Evolutionary conservation across 257 asterid genomes (phyloP), one percentile per base, ranked within the genome.

Genomic region (Plectranthus barbatus): DNA sequence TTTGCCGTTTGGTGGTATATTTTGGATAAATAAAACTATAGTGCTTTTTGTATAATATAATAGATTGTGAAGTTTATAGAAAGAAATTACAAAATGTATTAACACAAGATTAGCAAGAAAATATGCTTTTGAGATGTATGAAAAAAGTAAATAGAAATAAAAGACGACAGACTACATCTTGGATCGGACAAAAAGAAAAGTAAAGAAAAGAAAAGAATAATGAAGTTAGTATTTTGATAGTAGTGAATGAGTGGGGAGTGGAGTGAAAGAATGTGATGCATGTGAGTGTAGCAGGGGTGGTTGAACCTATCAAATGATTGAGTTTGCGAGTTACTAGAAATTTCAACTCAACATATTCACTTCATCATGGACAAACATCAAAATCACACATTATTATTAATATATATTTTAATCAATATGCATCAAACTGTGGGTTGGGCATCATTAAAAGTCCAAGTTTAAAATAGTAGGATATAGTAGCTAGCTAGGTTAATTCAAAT

Each of bases 301-400:
- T 79, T 86, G 88, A 83, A 71, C 79, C n/a, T 79, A 77, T 78
- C 83, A 65, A 79, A 77, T 74, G 77, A 83, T 75, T 81, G 78
- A 74, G 62, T 80, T 72, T 62, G 59, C 50, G 42, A 65, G 70
- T 62, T 45, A 13, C 47, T 69, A 26, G 15, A 2, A 7, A 1
- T 54, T 56, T 60, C 50, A 50, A 13, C 36, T 41, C 3, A 2
- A 40, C 6, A 2, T 57, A 23, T 40, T 24, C 74, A 67, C 56
- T 42, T 44, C 69, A 52, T 72, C 39, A 45, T 65, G 47, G 48
- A n/a, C 57, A 40, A 66, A 41, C 54, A 66, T 56, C 55, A 65
- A 51, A 54, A 50, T 51, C 39, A 48, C 1, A 37, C 47, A 31
- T 3, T 14, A 1, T 7, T 7, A 29, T 7, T n/a, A 15, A 17